Evolutionary conservation across 2,329 filamentous ascomycete genomes (phyloP), one percentile per base, ranked within the genome.

Genomic region (Aspergillus spinulosporus): DNA sequence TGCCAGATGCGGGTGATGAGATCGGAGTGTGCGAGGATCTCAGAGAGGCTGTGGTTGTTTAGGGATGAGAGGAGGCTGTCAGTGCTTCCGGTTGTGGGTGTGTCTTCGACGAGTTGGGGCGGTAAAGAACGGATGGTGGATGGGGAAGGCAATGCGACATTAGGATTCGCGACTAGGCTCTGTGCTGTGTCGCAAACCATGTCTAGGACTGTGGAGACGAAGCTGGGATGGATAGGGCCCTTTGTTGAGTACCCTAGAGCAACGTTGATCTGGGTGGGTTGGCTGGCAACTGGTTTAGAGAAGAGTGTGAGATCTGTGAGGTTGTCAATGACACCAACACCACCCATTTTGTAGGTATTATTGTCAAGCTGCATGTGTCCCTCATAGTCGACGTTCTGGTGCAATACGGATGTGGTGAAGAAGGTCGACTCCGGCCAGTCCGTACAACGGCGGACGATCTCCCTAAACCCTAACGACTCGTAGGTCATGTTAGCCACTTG

Each of bases 401-500:
- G 73, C 61, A 74, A 72, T 28, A 77, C 71, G 0, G 73, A 69
- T 4, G 69, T 77, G 6, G 72, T 74, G 53, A 76, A 77, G 56
- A 72, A 69, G 2, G 68, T 72, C 64, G 73, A 75, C 15, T 72
- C 67, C 4, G 74, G 70, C 72, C 73, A 76, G 51, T 75, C 72
- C 2, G 72, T 76, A 59, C 73, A 76, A 46, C 71, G 65, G 21
- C 68, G 68, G 55, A 78, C 77, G 32, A 86, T 83, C 65, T 86
- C 82, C 1, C 70, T 66, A 59, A 85, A 78, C 0, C 81, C 82
- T 49, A 85, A 72, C 48, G 78, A 76, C 63, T 85, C 83, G 66
- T 82, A 79, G 5, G 79, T 76, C 59, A 83, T 80, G 61, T 79
- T 80, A 48, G 80, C 76, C 42, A 84, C 76, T 64, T 85, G 82